These are phyloP conservation scores for Phytophthora pseudosyringae DNA, from an alignment of 352 stramenopile genomes.

Conservation along the genomic window DNA sequence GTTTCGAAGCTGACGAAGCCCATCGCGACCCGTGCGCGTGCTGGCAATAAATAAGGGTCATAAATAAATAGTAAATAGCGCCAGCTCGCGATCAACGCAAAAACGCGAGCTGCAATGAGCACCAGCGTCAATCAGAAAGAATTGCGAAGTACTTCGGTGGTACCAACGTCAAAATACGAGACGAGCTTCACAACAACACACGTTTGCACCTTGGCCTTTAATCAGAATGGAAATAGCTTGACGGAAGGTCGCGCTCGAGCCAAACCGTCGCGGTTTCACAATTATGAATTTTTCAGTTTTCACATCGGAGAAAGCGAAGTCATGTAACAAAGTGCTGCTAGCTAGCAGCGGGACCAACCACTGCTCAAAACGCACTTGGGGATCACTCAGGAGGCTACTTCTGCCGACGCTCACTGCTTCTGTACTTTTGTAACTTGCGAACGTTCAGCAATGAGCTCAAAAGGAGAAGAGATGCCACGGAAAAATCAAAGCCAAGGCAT, in stretches of 20 bases:
- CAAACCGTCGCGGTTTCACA: constrained; percentile 25
- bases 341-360: constrained; percentile 10
- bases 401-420: constrained; percentile 7
- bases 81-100: not conserved
- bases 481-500: constrained; percentile 42
- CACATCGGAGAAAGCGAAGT: constrained; percentile 2
- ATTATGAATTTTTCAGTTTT: constrained; percentile 17
- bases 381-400: constrained; percentile 21
- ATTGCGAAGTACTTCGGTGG: too few relatives aligned
- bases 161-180: too few relatives aligned
- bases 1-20: not conserved
- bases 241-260: constrained; percentile 16
- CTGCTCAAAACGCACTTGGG: constrained; percentile 7
- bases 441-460: constrained; percentile 28
- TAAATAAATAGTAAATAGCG: constrained; percentile 29
- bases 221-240: constrained; percentile 18
- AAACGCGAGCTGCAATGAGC: not conserved
- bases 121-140: not conserved
- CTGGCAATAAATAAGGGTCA: constrained; percentile 21
- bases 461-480: constrained; percentile 28
- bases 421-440: constrained; percentile 18
- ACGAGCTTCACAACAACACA: not conserved
- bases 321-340: constrained; percentile 6
- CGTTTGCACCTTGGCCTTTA: not conserved
- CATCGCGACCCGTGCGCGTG: not conserved